Percentiles rank a stretch among this genome's conserved stretches.
Evolutionary conservation across 768 basidiomycete genomes (phyloP).

Genomic region (Rhizopogon vulgaris): DNA sequence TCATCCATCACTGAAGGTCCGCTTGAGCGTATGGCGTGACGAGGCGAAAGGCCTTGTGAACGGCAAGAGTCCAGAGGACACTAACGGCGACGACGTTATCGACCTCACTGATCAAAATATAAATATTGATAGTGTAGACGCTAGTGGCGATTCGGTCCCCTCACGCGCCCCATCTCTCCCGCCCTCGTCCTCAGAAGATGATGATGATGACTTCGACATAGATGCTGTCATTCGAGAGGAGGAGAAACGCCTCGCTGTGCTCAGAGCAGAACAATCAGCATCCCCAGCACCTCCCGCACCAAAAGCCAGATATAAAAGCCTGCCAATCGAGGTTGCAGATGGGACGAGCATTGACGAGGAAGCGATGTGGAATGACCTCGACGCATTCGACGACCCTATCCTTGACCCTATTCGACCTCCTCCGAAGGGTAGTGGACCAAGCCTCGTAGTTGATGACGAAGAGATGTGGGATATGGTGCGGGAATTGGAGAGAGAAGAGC

Average conservation of each 20-base stretch:
- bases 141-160: conserved; percentile 24
- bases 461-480: conserved; percentile 70
- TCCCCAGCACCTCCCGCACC: conserved; percentile 2
- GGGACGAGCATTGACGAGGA: conserved; percentile 32
- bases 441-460: conserved; percentile 23
- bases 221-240: conserved; percentile 46
- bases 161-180: conserved; percentile 35
- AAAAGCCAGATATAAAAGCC: conserved; percentile 6
- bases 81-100: conserved; percentile 20
- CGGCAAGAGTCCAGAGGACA: conserved; percentile 19
- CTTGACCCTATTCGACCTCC: background rate
- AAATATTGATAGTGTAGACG: conserved; percentile 21
- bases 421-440: background rate
- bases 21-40: conserved; percentile 73
- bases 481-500: conserved; percentile 39
- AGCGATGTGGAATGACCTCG: conserved; percentile 29
- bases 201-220: conserved; percentile 45
- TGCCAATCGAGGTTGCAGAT: conserved; percentile 2
- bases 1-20: conserved; percentile 38
- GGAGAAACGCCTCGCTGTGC: conserved; percentile 27
- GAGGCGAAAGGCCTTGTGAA: conserved; percentile 46
- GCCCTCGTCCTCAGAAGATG: conserved; percentile 34
- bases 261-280: conserved; percentile 10
- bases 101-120: conserved; percentile 24
- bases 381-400: conserved; percentile 11